A percentile compares a stretch with the other conserved stretches of the same genome.
These are phyloP conservation scores for Picea glauca DNA, from an alignment of 75 land plant species.

Conservation along the genomic window DNA sequence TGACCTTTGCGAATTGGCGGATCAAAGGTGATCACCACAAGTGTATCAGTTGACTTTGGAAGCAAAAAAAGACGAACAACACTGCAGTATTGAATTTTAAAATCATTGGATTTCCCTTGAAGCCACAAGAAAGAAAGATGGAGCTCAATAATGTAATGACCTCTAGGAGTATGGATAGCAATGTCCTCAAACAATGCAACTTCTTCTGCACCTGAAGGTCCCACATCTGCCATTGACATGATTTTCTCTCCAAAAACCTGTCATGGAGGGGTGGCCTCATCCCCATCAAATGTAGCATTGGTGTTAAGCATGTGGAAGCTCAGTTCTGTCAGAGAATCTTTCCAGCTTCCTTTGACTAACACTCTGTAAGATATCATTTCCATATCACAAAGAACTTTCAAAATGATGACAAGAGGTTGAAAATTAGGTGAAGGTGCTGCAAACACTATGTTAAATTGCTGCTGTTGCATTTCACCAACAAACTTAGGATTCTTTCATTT, in stretches of 20 bases:
- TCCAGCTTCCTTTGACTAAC: too few species aligned
- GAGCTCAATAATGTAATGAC: conserved; percentile 78
- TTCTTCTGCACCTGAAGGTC: conserved; percentile 41
- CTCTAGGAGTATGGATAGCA: conserved; percentile 63
- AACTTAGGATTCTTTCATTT: too few species aligned
- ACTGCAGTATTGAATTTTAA: conserved; percentile 89
- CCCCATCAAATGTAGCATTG: conserved; percentile 36
- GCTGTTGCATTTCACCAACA: too few species aligned
- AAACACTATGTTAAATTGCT: too few species aligned
- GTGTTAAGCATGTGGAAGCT: conserved; percentile 40
- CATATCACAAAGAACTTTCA: too few species aligned
- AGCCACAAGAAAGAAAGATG: conserved; percentile 80
- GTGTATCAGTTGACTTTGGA: conserved; percentile 35
- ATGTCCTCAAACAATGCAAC: conserved; percentile 34
- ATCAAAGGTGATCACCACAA: too few species aligned
- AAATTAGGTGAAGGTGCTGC: too few species aligned
- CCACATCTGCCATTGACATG: conserved; percentile 48
- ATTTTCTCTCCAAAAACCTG: conserved; percentile 43
- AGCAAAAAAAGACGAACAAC: conserved; percentile 75
- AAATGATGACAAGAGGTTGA: too few species aligned
- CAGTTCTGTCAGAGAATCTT: conserved; percentile 36
- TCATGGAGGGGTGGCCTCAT: conserved; percentile 37
- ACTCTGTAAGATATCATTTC: too few species aligned
- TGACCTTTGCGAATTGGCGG: too few species aligned
- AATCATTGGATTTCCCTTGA: conserved; percentile 88